phyloP scores from a whole-genome alignment of 192 early-diverging fungal species.

The Chytriomyces sp. region DNA sequence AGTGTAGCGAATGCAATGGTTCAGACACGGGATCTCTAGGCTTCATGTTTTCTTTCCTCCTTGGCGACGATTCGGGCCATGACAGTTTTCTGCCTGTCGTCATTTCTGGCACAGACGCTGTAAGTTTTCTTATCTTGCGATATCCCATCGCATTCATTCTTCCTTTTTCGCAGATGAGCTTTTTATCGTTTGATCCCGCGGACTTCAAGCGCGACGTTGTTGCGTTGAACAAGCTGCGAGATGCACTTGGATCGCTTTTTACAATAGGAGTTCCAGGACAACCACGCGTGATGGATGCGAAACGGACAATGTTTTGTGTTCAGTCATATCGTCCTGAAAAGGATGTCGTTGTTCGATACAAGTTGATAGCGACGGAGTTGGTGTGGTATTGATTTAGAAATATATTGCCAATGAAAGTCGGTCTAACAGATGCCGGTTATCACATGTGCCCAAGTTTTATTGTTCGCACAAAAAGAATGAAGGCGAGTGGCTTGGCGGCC shows the following conservation, averaged over 20 bases:
- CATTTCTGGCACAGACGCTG: not conserved
- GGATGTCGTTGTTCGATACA: not conserved
- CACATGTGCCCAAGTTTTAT: too few relatives aligned
- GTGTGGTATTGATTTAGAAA: not conserved
- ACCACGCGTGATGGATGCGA: not conserved
- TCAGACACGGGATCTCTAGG: not conserved
- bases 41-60: not conserved
- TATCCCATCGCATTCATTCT: not conserved
- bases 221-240: not conserved
- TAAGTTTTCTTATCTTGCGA: not conserved
- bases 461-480: too few relatives aligned
- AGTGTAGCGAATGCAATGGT: not conserved
- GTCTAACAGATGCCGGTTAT: too few relatives aligned
- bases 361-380: not conserved
- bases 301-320: not conserved
- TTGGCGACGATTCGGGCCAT: not conserved
- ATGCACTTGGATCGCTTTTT: not conserved
- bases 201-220: not conserved
- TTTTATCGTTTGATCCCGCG: not conserved
- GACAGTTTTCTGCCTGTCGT: not conserved
- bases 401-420: too few relatives aligned
- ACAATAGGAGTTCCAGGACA: not conserved
- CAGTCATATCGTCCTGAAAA: not conserved
- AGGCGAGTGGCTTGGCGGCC: too few relatives aligned
- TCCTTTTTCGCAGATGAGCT: not conserved